Conservation (phyloP, 192 early-diverging fungal genomes). For the Coemansia sp. region DNA sequence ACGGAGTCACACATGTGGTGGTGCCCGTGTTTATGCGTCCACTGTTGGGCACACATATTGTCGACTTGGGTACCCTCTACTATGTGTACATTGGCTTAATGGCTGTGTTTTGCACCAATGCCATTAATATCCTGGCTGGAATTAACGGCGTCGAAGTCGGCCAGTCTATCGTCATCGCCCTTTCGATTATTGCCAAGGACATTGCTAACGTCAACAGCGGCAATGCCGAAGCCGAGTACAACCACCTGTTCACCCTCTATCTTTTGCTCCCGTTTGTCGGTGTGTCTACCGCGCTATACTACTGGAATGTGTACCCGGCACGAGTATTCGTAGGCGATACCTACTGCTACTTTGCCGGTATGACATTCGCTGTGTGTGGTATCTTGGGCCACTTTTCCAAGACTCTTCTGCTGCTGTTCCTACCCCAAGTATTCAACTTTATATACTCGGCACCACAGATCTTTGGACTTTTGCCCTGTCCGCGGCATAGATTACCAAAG, state of each 20-base stretch:
- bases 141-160: slow-evolving; percentile 97
- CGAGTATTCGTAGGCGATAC: slow-evolving; percentile 96
- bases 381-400: slow-evolving; percentile 94
- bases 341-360: slow-evolving; percentile 97
- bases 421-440: slow-evolving; percentile 98
- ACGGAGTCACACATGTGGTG: slow-evolving; percentile 83
- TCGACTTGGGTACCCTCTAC: slow-evolving; percentile 89
- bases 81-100: slow-evolving; percentile 91
- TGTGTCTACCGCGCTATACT: slow-evolving; percentile 77
- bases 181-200: slow-evolving; percentile 70
- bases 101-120: slow-evolving; percentile 94
- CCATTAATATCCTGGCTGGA: slow-evolving; percentile 98
- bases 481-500: slow-evolving; percentile 89
- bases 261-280: slow-evolving; percentile 93
- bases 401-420: slow-evolving; percentile 89
- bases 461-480: slow-evolving; percentile 92
- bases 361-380: slow-evolving; percentile 98
- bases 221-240: slow-evolving; percentile 65
- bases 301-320: slow-evolving; percentile 94
- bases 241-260: slow-evolving; percentile 85
- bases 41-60: slow-evolving; percentile 64
- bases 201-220: slow-evolving; percentile 38
- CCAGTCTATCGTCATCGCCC: slow-evolving; percentile 88
- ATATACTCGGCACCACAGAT: slow-evolving; percentile 93
- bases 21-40: slow-evolving; percentile 82